A percentile compares a stretch with the other conserved stretches of the same genome.
phyloP scores from a whole-genome alignment of 352 stramenopile species.

The Pilasporangium apinafurcum region DNA sequence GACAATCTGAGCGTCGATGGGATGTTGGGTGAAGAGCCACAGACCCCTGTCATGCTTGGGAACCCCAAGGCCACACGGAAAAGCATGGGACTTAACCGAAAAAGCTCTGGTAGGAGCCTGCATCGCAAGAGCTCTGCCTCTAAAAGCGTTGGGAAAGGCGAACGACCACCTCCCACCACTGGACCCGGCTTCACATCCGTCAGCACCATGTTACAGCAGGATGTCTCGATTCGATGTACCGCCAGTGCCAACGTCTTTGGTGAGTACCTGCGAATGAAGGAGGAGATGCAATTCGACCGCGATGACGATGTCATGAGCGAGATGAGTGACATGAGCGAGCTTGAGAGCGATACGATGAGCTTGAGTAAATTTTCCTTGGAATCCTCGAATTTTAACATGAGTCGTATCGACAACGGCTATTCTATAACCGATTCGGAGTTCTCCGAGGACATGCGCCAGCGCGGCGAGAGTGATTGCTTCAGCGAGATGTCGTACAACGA shows the following conservation, averaged over 20 bases:
- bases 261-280: slow-evolving; percentile 74
- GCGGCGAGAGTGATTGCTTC: slow-evolving; percentile 59
- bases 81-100: slow-evolving; percentile 5
- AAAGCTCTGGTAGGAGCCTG: slow-evolving; percentile 20
- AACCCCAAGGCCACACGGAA: slow-evolving; percentile 9
- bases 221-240: slow-evolving; percentile 38
- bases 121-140: slow-evolving; percentile 18
- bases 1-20: slow-evolving; percentile 42
- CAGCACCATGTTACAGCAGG: slow-evolving; percentile 43
- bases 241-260: slow-evolving; percentile 58
- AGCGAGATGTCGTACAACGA: slow-evolving; percentile 82
- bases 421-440: slow-evolving; percentile 74
- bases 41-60: slow-evolving; percentile 37
- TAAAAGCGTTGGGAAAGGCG: too few species aligned
- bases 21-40: slow-evolving; percentile 46
- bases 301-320: slow-evolving; percentile 35
- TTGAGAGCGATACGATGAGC: slow-evolving; percentile 45
- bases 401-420: slow-evolving; percentile 21
- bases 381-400: slow-evolving; percentile 18
- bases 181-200: slow-evolving; percentile 46
- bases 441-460: slow-evolving; percentile 35
- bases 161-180: too few species aligned
- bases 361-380: slow-evolving; percentile 47
- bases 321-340: slow-evolving; percentile 60
- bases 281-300: slow-evolving; percentile 63